phyloP scores from a whole-genome alignment of 768 basidiomycete genomes.

The Suillus spraguei region DNA sequence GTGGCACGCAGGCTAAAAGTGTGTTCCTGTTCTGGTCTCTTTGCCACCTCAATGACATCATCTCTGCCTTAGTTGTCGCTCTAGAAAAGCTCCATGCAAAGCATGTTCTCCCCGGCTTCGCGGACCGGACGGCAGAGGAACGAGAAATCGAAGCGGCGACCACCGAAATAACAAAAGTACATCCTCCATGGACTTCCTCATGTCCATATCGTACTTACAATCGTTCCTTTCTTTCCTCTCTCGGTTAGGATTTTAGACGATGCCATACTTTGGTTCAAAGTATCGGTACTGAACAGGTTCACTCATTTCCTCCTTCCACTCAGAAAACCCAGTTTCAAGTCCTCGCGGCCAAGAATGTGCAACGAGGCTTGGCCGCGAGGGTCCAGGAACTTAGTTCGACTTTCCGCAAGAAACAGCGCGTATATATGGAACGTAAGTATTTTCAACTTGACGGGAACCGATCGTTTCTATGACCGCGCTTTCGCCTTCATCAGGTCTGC shows the following conservation, averaged over 20 bases:
- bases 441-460: slow-evolving; percentile 12
- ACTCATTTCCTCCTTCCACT: slow-evolving; percentile 63
- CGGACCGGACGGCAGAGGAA: slow-evolving; percentile 93
- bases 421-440: slow-evolving; percentile 95
- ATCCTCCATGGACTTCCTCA: slow-evolving; percentile 24
- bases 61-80: slow-evolving; percentile 58
- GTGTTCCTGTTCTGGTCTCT: slow-evolving; percentile 33
- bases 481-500: slow-evolving; percentile 62
- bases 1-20: slow-evolving; percentile 77
- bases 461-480: slow-evolving; percentile 17
- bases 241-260: slow-evolving; percentile 39
- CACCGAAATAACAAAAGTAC: slow-evolving; percentile 84
- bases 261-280: slow-evolving; percentile 62
- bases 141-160: slow-evolving; percentile 89
- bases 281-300: slow-evolving; percentile 60
- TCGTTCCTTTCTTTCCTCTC: slow-evolving; percentile 15
- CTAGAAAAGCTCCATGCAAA: slow-evolving; percentile 97
- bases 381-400: slow-evolving; percentile 90
- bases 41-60: slow-evolving; percentile 10
- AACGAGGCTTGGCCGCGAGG: slow-evolving; percentile 93
- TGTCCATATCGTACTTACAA: slow-evolving; percentile 13
- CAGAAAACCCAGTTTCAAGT: slow-evolving; percentile 51
- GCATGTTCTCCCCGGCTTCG: slow-evolving; percentile 93
- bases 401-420: slow-evolving; percentile 97
- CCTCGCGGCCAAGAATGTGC: slow-evolving; percentile 88